These are phyloP conservation scores for Lantana camara DNA, from an alignment of 257 asterid genomes.

Conservation along the genomic window DNA sequence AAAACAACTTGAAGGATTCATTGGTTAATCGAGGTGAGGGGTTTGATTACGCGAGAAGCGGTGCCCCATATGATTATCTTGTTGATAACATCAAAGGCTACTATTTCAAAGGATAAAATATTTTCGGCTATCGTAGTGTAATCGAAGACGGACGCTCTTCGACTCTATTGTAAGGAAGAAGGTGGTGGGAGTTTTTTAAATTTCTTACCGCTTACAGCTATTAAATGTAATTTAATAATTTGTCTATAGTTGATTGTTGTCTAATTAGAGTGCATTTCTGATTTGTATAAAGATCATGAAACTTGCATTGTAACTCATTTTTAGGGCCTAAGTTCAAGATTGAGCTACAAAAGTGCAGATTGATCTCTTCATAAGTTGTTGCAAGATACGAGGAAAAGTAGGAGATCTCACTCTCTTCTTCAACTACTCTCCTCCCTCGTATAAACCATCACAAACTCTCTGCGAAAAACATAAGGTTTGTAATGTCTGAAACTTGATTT, in stretches of 20 bases:
- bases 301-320: background rate
- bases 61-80: constrained; percentile 50
- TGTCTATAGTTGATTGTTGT: constrained; percentile 45
- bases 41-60: constrained; percentile 39
- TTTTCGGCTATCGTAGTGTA: constrained; percentile 1
- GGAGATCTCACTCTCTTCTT: background rate
- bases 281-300: constrained; percentile 26
- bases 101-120: constrained; percentile 42
- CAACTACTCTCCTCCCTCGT: too few relatives aligned
- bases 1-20: constrained; percentile 32
- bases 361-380: constrained; percentile 3
- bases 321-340: background rate
- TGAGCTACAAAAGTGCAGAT: constrained; percentile 2
- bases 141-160: too few relatives aligned
- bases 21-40: constrained; percentile 35
- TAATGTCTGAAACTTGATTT: background rate
- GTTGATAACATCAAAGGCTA: constrained; percentile 55
- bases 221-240: background rate
- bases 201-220: background rate
- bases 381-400: background rate
- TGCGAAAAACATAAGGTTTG: background rate
- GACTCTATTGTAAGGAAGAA: background rate
- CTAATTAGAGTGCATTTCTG: constrained; percentile 30
- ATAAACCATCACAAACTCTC: background rate
- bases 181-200: constrained; percentile 9